Conservation (phyloP, 148 eudicot genomes). For the Dianthus caryophyllus region DNA sequence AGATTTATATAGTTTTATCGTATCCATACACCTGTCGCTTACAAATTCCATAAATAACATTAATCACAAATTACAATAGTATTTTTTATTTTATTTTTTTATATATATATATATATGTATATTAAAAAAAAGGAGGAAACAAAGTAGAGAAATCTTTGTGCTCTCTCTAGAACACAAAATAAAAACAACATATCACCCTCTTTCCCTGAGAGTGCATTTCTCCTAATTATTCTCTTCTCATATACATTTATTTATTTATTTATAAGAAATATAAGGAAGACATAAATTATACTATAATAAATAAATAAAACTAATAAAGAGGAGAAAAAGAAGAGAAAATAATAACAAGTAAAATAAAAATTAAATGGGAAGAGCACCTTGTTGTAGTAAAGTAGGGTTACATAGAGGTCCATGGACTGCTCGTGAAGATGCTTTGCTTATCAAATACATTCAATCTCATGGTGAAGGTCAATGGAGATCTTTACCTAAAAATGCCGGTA, state of each 20-base stretch:
- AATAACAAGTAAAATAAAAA: not conserved
- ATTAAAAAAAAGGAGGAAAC: conserved; percentile 16
- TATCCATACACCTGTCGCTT: no score
- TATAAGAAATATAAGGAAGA: not conserved
- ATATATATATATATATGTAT: not conserved
- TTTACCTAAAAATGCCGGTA: conserved; percentile 58
- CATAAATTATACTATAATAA: not conserved
- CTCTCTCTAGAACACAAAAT: conserved; percentile 29
- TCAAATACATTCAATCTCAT: conserved; percentile 42
- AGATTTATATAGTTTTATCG: no score
- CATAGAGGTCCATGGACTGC: conserved; percentile 65
- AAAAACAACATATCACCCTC: conserved; percentile 20
- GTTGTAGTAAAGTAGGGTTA: conserved; percentile 56
- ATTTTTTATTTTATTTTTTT: no score
- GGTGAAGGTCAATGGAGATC: conserved; percentile 76
- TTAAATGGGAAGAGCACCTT: conserved; percentile 62
- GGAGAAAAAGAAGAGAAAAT: not conserved
- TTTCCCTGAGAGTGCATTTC: conserved; percentile 28
- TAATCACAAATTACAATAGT: no score
- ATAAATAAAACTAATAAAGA: not conserved
- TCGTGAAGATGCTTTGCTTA: conserved; percentile 48
- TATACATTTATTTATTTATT: not conserved
- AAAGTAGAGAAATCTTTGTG: conserved; percentile 26
- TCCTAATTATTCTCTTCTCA: conserved; percentile 23
- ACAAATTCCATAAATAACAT: no score